These are phyloP conservation scores for Cercospora zeina DNA, from an alignment of 2,329 filamentous ascomycete species.

Conservation along the genomic window DNA sequence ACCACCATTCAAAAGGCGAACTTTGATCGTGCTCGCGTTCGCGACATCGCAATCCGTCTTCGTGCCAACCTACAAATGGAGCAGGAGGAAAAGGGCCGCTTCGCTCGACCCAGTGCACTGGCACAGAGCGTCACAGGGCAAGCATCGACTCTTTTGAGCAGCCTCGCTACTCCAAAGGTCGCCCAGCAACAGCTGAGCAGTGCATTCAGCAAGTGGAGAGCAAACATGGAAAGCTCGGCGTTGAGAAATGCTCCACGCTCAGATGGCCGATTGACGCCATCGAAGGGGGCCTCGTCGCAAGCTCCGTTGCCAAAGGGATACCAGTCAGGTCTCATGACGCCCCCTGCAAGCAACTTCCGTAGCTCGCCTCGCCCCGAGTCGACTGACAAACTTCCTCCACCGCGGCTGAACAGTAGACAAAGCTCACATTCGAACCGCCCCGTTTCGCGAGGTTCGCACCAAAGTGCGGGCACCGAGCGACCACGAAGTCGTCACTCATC, in stretches of 20 bases:
- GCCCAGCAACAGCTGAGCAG: constrained; percentile 74
- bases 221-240: constrained; percentile 53
- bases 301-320: constrained; percentile 58
- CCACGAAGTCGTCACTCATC: constrained; percentile 13
- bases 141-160: constrained; percentile 71
- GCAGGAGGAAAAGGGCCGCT: constrained; percentile 87
- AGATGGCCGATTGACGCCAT: constrained; percentile 49
- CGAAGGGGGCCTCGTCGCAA: constrained; percentile 41
- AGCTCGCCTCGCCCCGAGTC: constrained; percentile 55
- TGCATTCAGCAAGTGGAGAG: constrained; percentile 96
- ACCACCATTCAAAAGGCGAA: constrained; percentile 68
- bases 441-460: constrained; percentile 16
- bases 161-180: constrained; percentile 77
- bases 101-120: constrained; percentile 45
- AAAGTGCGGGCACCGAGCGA: constrained; percentile 16
- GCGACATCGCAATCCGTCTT: constrained; percentile 88
- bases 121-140: constrained; percentile 49
- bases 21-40: constrained; percentile 76
- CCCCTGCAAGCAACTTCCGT: constrained; percentile 74
- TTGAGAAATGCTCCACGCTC: constrained; percentile 48
- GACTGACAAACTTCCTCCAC: constrained; percentile 29
- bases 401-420: constrained; percentile 28
- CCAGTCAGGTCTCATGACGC: constrained; percentile 80
- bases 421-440: constrained; percentile 19
- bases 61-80: constrained; percentile 97